Base-by-base conservation (phyloP, 176 grass and related monocot genomes). In the Ampelocalamus luodianensis region DNA sequence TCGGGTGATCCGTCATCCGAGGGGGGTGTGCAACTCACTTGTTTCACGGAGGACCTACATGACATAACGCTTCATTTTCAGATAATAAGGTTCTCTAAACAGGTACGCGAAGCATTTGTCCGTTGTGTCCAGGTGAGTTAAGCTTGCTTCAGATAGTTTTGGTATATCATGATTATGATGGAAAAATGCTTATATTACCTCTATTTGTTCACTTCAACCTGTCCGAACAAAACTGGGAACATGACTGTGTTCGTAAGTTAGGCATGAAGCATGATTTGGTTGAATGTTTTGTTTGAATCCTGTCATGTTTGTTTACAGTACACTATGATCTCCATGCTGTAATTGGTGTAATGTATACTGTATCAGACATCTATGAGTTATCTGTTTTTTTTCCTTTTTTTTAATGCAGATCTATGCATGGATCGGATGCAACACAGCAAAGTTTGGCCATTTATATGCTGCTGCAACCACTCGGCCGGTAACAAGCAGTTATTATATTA, bases 371-470 rank as follows among this genome's bases (percentile, higher is more conserved):
- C 44, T 45, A 5, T 67, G 72, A 82, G 44, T 46, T 37, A 26
- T 82, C 11, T 64, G 2, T 55, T 78, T 38, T 79, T 5, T 22
- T 61, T 18, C n/a, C n/a, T 78, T 17, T 71, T 74, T 66, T 58
- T 60, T 71, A 1, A 74, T 90, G 23, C 85, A 98, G 93, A 94
- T 98, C 14, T 98, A 92, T 89, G 88, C 71, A 67, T 98, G 96
- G 96, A 70, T 99, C 61, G 96, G 96, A 68, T 99, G 93, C 74
- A 99, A 94, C 63, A 78, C 93, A 60, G 74, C 88, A 23, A 99
- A 92, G 51, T 93, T 96, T 78, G 91, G 96, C 16, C 88, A 96
- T 87, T 76, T 99, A 73, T 96, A 99, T 79, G 96, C 96, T 76
- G 93, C 96, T 78, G 93, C 96, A 72, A 87, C 81, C 36, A 94